Percentiles rank a stretch among this genome's conserved stretches.
phyloP scores from a whole-genome alignment of 768 basidiomycete species.

The Leccinum variicolor region DNA sequence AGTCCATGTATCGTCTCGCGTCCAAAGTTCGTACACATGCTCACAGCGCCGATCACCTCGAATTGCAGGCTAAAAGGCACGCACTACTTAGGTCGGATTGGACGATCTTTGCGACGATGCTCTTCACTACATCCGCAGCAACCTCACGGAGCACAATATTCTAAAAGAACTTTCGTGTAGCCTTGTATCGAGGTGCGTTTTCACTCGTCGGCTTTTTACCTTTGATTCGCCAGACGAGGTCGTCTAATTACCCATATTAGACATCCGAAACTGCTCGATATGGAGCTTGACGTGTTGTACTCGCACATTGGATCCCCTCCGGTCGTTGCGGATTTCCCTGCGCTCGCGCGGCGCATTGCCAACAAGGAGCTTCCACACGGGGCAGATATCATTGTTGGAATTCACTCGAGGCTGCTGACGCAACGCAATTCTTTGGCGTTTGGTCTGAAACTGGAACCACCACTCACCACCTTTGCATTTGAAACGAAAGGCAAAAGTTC shows the following conservation, averaged over 20 bases:
- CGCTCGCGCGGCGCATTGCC: constrained; percentile 14
- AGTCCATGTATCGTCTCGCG: constrained; percentile 45
- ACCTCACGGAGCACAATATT: constrained; percentile 22
- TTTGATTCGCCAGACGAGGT: not conserved
- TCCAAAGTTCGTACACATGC: constrained; percentile 27
- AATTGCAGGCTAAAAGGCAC: not conserved
- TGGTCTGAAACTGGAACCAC: not conserved
- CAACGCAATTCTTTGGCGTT: not conserved
- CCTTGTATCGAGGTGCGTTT: constrained; percentile 15
- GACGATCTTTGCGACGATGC: constrained; percentile 18
- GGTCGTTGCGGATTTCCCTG: constrained; percentile 11
- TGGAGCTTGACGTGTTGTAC: constrained; percentile 20
- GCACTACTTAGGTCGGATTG: constrained; percentile 15
- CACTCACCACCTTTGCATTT: too few species aligned
- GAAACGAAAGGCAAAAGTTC: too few species aligned
- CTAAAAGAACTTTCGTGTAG: constrained; percentile 21
- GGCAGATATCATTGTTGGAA: not conserved
- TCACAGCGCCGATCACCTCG: not conserved
- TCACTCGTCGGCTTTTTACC: not conserved
- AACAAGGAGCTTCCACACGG: constrained; percentile 11
- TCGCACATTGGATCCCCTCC: constrained; percentile 15
- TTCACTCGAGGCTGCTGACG: not conserved
- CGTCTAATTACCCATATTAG: not conserved
- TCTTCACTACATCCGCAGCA: constrained; percentile 10
- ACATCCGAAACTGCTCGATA: constrained; percentile 15